Evolutionary conservation across 73 alveolate species (phyloP).

Genomic region (Tetrahymena thermophila): DNA sequence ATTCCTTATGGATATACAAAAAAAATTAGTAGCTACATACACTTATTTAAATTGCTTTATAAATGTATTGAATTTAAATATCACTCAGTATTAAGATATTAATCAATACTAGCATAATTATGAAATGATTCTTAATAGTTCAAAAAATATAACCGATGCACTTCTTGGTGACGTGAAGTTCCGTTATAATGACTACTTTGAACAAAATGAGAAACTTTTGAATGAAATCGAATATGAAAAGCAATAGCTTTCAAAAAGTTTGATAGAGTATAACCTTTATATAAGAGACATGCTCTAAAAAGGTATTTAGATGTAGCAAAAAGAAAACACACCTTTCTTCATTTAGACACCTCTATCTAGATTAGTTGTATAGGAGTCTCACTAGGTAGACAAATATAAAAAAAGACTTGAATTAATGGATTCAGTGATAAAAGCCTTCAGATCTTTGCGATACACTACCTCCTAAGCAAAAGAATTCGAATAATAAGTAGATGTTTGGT

Average conservation of each 20-base stretch:
- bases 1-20: not conserved
- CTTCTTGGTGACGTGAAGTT: not conserved
- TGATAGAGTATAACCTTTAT: not conserved
- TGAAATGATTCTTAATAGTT: not conserved
- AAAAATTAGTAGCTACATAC: not conserved
- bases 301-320: not conserved
- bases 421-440: not conserved
- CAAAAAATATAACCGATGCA: not conserved
- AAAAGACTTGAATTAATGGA: not conserved
- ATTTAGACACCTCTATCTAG: not conserved
- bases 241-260: not conserved
- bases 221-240: not conserved
- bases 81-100: not conserved
- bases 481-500: not conserved
- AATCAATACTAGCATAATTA: not conserved
- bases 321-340: not conserved
- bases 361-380: not conserved
- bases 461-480: not conserved
- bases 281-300: not conserved
- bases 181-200: not conserved
- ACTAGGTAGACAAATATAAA: not conserved
- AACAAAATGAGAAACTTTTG: not conserved
- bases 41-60: not conserved
- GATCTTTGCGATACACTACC: not conserved
- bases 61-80: not conserved